Evolutionary conservation across 495 filamentous ascomycete species (phyloP).

Genomic region (Durotheca rogersii): DNA sequence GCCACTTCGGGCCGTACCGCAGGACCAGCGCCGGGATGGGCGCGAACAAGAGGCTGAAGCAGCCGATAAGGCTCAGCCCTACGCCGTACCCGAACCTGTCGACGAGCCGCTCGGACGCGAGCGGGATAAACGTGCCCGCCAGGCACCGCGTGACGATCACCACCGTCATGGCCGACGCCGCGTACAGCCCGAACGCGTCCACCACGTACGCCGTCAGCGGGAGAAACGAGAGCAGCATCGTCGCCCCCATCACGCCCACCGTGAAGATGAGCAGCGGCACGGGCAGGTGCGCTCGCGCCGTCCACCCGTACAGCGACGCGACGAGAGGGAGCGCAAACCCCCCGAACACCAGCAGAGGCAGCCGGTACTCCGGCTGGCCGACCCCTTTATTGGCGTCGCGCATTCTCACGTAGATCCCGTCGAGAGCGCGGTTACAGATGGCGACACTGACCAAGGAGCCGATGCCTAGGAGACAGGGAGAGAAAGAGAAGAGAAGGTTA

Average conservation of each 20-base stretch:
- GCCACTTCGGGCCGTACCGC: slow-evolving; percentile 51
- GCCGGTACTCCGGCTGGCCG: slow-evolving; percentile 50
- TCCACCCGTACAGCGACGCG: slow-evolving; percentile 53
- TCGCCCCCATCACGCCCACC: slow-evolving; percentile 39
- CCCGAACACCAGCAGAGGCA: slow-evolving; percentile 51
- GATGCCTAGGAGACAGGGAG: slow-evolving; percentile 48
- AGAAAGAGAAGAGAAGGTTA: too few relatives aligned
- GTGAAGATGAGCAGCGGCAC: slow-evolving; percentile 44
- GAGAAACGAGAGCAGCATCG: slow-evolving; percentile 47
- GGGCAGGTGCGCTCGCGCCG: slow-evolving; percentile 40
- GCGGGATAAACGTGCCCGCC: slow-evolving; percentile 54
- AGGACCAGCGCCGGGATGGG: slow-evolving; percentile 55
- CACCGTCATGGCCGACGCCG: slow-evolving; percentile 58
- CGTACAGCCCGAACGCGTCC: slow-evolving; percentile 57
- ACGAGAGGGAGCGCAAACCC: slow-evolving; percentile 45
- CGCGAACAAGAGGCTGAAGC: slow-evolving; percentile 39
- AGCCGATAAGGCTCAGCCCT: slow-evolving; percentile 49
- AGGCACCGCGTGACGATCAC: slow-evolving; percentile 57
- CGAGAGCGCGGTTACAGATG: slow-evolving; percentile 47
- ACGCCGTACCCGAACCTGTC: slow-evolving; percentile 50
- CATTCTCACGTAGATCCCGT: slow-evolving; percentile 54
- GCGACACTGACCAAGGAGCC: slow-evolving; percentile 53
- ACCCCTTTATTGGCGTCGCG: slow-evolving; percentile 40
- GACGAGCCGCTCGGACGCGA: slow-evolving; percentile 47
- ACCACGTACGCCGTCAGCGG: slow-evolving; percentile 58